A percentile compares a stretch with the other conserved stretches of the same genome.
phyloP scores from a whole-genome alignment of 345 rosid genomes.

The Hevea brasiliensis region DNA sequence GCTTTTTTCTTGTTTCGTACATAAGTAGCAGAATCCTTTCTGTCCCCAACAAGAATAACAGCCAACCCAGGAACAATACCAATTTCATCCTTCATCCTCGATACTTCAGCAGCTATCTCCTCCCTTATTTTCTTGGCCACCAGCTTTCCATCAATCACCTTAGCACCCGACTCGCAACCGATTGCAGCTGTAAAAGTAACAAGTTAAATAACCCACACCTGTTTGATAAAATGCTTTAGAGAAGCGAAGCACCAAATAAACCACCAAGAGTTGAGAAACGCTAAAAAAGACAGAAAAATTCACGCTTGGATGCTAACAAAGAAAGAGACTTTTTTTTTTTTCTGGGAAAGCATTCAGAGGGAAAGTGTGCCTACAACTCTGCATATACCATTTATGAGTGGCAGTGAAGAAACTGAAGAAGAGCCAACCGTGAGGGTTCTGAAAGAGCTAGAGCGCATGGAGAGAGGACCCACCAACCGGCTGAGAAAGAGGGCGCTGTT shows the following conservation, averaged over 20 bases:
- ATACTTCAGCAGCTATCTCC: slow-evolving; percentile 63
- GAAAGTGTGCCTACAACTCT: background rate
- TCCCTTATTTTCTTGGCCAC: slow-evolving; percentile 69
- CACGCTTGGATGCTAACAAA: background rate
- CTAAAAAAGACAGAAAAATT: background rate
- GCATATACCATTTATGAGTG: background rate
- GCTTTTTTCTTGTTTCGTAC: slow-evolving; percentile 89
- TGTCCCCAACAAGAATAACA: slow-evolving; percentile 75
- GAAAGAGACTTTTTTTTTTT: background rate
- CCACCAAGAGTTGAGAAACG: background rate
- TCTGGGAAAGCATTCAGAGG: background rate
- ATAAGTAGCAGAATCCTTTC: slow-evolving; percentile 82
- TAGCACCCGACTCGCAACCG: slow-evolving; percentile 43
- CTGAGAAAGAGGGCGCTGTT: slow-evolving; percentile 19
- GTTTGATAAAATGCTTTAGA: slow-evolving; percentile 13
- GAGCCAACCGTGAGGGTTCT: slow-evolving; percentile 1
- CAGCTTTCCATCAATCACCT: slow-evolving; percentile 73
- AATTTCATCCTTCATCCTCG: slow-evolving; percentile 68
- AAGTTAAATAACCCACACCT: background rate
- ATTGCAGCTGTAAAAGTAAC: slow-evolving; percentile 30
- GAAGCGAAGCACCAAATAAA: background rate
- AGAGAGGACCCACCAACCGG: slow-evolving; percentile 34
- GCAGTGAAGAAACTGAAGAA: slow-evolving; percentile 3
- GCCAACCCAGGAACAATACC: slow-evolving; percentile 83
- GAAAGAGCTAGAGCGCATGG: background rate